A percentile compares a stretch with the other conserved stretches of the same genome.
Conservation (phyloP, 129 eudicot species). For the Pittosporum tobira region DNA sequence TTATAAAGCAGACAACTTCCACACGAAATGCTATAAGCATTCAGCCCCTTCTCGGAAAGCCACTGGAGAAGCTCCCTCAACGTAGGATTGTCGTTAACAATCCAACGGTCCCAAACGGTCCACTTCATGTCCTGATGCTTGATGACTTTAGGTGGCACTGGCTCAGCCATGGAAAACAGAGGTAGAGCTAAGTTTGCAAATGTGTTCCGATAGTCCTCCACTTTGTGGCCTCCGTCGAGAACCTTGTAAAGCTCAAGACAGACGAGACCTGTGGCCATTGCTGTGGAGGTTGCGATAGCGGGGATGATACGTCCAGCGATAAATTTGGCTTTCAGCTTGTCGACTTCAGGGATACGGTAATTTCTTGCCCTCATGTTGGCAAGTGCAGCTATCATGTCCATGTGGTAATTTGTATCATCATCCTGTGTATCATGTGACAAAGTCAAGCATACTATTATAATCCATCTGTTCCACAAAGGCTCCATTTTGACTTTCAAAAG, state of each 20-base stretch:
- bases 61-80: conserved; percentile 54
- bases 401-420: conserved; percentile 69
- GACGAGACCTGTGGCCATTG: conserved; percentile 81
- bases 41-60: conserved; percentile 69
- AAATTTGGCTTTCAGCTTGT: conserved; percentile 75
- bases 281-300: conserved; percentile 82
- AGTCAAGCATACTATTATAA: not conserved
- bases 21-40: conserved; percentile 73
- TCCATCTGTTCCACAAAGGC: no score
- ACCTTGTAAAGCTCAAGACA: conserved; percentile 88
- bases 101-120: conserved; percentile 93
- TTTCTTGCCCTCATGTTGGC: conserved; percentile 92
- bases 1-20: conserved; percentile 79
- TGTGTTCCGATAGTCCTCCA: conserved; percentile 82
- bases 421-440: conserved; percentile 42
- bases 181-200: conserved; percentile 87
- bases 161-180: conserved; percentile 79
- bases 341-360: conserved; percentile 78
- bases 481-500: no score
- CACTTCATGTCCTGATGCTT: conserved; percentile 76
- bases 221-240: conserved; percentile 56
- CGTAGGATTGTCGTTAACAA: conserved; percentile 61
- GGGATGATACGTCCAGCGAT: conserved; percentile 90
- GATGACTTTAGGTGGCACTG: conserved; percentile 62
- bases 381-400: conserved; percentile 75